These are phyloP conservation scores for Fraxinus dipetala DNA, from an alignment of 305 asterid species.

Conservation along the genomic window DNA sequence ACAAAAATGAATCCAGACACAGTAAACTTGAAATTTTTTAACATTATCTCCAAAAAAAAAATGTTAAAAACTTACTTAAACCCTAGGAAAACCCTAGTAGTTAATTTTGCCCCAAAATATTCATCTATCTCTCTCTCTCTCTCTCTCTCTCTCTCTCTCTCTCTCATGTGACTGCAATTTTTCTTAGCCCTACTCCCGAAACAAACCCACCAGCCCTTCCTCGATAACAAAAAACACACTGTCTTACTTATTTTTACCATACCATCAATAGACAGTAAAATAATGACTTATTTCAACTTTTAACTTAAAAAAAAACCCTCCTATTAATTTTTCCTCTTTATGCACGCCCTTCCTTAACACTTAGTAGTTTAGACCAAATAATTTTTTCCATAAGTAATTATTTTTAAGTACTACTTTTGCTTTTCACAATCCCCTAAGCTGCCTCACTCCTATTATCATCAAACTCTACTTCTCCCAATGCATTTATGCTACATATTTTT, in stretches of 20 bases:
- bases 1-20: background rate
- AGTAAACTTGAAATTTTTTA: background rate
- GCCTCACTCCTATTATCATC: slow-evolving; percentile 44
- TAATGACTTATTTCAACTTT: slow-evolving; percentile 17
- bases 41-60: background rate
- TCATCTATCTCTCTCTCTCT: background rate
- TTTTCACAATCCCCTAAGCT: slow-evolving; percentile 65
- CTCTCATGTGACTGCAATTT: slow-evolving; percentile 44
- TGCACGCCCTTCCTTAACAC: slow-evolving; percentile 19
- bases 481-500: slow-evolving; percentile 25
- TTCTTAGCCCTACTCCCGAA: slow-evolving; percentile 65
- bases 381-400: background rate
- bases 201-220: slow-evolving; percentile 54
- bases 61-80: background rate
- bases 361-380: slow-evolving; percentile 8
- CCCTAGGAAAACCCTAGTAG: slow-evolving; percentile 29
- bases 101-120: slow-evolving; percentile 29
- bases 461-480: slow-evolving; percentile 45
- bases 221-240: slow-evolving; percentile 44
- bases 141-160: background rate
- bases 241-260: slow-evolving; percentile 34
- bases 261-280: slow-evolving; percentile 11
- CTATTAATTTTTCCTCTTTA: slow-evolving; percentile 27
- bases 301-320: slow-evolving; percentile 11
- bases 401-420: slow-evolving; percentile 28